A percentile compares a stretch with the other conserved stretches of the same genome.
phyloP scores from a whole-genome alignment of 345 rosid genomes.

The Eucalyptus marginata region DNA sequence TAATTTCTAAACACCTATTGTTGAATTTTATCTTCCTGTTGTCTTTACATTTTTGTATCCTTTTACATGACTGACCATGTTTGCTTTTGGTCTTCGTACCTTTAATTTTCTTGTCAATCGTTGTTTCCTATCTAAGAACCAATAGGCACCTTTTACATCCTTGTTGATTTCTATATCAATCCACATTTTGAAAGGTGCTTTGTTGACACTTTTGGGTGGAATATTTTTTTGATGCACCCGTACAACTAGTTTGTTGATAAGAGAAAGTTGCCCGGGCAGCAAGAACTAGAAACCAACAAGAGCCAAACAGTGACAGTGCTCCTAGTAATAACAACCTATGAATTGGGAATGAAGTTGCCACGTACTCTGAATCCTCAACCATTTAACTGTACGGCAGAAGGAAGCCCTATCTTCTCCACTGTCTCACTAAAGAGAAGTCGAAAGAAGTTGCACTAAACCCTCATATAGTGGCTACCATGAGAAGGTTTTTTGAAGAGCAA shows the following conservation, averaged over 20 bases:
- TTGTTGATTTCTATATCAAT: neutral
- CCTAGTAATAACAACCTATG: neutral
- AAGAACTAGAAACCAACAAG: neutral
- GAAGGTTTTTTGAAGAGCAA: neutral
- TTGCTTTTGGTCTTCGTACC: neutral
- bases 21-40: neutral
- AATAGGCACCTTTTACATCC: fast-evolving
- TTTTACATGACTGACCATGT: fast-evolving
- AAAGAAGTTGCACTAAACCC: neutral
- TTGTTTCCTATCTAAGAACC: fast-evolving
- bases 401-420: neutral
- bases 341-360: neutral
- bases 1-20: neutral
- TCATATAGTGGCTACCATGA: neutral
- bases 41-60: neutral
- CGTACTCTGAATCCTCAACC: neutral
- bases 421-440: neutral
- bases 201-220: neutral
- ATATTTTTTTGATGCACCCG: neutral
- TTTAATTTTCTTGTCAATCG: no score
- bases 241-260: neutral
- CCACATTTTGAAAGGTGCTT: neutral
- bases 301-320: neutral
- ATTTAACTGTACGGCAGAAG: neutral
- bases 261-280: neutral